Percentiles rank a stretch among this genome's conserved stretches.
Conservation (phyloP, 345 rosid species). For the Pugionium cornutum region DNA sequence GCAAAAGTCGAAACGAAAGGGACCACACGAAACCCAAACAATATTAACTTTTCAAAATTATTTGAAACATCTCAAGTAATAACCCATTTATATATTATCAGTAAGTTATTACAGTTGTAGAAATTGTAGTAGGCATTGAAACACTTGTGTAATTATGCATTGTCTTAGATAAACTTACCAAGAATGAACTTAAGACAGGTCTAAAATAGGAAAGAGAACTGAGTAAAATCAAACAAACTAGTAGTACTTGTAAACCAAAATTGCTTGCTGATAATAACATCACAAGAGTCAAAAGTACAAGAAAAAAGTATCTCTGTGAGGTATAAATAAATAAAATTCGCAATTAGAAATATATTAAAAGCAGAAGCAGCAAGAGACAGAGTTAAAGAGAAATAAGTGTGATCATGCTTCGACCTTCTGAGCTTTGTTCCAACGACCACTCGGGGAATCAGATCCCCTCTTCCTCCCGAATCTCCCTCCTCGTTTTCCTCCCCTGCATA, state of each 20-base stretch:
- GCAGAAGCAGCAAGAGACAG: constrained; percentile 26
- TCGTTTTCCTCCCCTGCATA: constrained; percentile 72
- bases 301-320: too few relatives aligned
- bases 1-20: constrained; percentile 22
- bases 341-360: constrained; percentile 8
- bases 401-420: constrained; percentile 48
- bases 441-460: constrained; percentile 50
- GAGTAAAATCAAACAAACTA: too few relatives aligned
- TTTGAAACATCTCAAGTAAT: background rate
- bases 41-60: background rate
- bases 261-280: background rate
- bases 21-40: constrained; percentile 5
- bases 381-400: constrained; percentile 15
- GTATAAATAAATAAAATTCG: too few relatives aligned
- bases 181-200: background rate
- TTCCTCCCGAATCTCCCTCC: constrained; percentile 70
- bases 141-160: background rate
- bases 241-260: too few relatives aligned
- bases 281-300: background rate
- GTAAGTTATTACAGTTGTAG: background rate
- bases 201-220: background rate
- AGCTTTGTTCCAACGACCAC: constrained; percentile 66
- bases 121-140: background rate
- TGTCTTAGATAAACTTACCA: background rate
- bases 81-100: too few relatives aligned